Percentiles rank a stretch among this genome's conserved stretches.
phyloP scores from a whole-genome alignment of 148 eudicot genomes.

The Vaccinium darrowii region DNA sequence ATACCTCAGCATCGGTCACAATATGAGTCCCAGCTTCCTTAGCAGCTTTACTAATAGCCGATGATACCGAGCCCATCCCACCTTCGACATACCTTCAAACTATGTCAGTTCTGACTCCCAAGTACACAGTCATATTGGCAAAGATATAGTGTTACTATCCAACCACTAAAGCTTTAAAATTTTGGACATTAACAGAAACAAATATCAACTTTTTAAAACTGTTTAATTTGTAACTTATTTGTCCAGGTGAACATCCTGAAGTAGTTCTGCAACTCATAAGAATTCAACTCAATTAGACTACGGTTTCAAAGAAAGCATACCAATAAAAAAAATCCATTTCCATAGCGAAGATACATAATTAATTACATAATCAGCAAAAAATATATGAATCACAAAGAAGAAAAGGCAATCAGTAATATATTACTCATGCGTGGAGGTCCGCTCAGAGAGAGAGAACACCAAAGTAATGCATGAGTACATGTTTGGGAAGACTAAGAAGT shows the following conservation, averaged over 20 bases:
- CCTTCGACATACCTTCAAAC: slow-evolving; percentile 56
- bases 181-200: background rate
- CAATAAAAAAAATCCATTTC: background rate
- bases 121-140: background rate
- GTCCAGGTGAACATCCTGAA: background rate
- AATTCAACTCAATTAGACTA: background rate
- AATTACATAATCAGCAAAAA: background rate
- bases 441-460: background rate
- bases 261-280: background rate
- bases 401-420: background rate
- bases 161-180: background rate
- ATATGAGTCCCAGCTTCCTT: slow-evolving; percentile 64
- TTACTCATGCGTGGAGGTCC: background rate
- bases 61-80: slow-evolving; percentile 69
- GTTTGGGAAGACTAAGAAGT: background rate
- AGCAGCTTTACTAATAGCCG: slow-evolving; percentile 60
- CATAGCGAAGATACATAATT: too few relatives aligned
- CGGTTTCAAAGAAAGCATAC: background rate
- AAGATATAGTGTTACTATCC: background rate
- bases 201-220: background rate
- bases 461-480: background rate
- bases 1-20: slow-evolving; percentile 35
- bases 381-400: background rate
- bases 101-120: slow-evolving; percentile 13
- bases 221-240: background rate